Conservation (phyloP, 495 filamentous ascomycete genomes). For the Barbatosphaeria neglecta region DNA sequence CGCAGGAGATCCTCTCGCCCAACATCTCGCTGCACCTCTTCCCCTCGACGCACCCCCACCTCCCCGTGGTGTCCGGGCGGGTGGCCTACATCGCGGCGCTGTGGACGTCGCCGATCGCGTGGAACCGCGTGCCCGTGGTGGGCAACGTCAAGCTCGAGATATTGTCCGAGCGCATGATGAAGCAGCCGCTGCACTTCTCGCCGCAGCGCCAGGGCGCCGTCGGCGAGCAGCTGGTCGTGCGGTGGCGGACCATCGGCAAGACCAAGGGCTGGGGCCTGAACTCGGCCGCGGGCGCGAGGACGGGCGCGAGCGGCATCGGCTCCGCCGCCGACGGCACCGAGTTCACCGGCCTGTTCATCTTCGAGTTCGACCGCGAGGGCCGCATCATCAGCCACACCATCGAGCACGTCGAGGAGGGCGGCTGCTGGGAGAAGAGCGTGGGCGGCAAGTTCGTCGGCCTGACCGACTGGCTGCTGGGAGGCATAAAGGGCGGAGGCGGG, state of each 20-base stretch:
- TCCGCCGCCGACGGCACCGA: conserved; percentile 33
- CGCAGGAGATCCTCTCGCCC: conserved; percentile 76
- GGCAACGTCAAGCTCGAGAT: conserved; percentile 83
- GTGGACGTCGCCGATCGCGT: conserved; percentile 90
- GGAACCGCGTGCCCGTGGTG: conserved; percentile 81
- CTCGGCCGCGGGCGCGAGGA: conserved; percentile 10
- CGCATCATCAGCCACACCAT: conserved; percentile 78
- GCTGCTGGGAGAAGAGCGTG: conserved; percentile 49
- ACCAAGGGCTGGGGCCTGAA: conserved; percentile 10
- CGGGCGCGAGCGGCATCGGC: conserved; percentile 7
- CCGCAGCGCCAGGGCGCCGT: conserved; percentile 26
- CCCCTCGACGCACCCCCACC: conserved; percentile 89
- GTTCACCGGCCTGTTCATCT: conserved; percentile 80
- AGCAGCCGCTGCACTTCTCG: conserved; percentile 19
- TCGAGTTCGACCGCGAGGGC: conserved; percentile 89
- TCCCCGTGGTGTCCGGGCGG: conserved; percentile 79
- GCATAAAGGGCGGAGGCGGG: conserved; percentile 32
- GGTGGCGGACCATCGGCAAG: conserved; percentile 57
- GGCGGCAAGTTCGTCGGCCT: conserved; percentile 66
- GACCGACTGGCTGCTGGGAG: conserved; percentile 80
- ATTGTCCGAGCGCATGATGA: conserved; percentile 75
- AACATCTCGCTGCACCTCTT: conserved; percentile 90
- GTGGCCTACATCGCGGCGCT: conserved; percentile 86
- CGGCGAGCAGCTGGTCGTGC: conserved; percentile 72
- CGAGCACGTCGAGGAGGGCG: conserved; percentile 75